Base-by-base conservation (phyloP, 331 rosid genomes). In the Rhamnella rubrinervis region DNA sequence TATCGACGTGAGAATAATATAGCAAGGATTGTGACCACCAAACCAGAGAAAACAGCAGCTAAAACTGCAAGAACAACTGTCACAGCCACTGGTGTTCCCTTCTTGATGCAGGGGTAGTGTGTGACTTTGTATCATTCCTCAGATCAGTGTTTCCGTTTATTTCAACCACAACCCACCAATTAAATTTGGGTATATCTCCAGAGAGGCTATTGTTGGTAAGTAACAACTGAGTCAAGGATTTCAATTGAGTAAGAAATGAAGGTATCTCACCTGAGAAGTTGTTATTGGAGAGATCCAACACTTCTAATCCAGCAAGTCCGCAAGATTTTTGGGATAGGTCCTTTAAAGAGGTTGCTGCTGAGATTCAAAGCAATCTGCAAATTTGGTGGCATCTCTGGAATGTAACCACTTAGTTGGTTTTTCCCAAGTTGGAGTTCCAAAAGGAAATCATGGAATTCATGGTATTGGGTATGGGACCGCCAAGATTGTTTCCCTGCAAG, bases 211-310 rank as follows among this genome's bases (percentile, higher is more conserved):
- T 93, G 86, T 89, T 80, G 18, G 80, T 63, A 64, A 93, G 87
- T 19, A 40, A 12, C 83, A 89, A 61, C 40, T 31, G 80, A 17
- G 89, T 81, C 86, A 93, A 78, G 62, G 93, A 11, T 1, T 0
- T 0, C 88, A 88, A 13, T n/a, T 0, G 0, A 9, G 67, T 38
- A 0, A 93, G 76, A 75, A 56, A 60, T 0, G 1, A 0, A 6
- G 97, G 96, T 49, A 93, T 73, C 26, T 2, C 0, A 26, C 97
- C 98, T 13, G 85, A 72, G 76, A 93, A 93, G 0, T 2, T 44
- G 88, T 93, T 93, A 72, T 89, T 65, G 31, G 98, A 91, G 64
- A 93, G 95, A 72, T 93, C 98, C 89, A 87, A 67, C 39, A 93
- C 66, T 84, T 85, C 95, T 4, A 91, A 75, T 60, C 1, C 61